Evolutionary conservation across 768 basidiomycete species (phyloP).

Genomic region (Serendipita indica): DNA sequence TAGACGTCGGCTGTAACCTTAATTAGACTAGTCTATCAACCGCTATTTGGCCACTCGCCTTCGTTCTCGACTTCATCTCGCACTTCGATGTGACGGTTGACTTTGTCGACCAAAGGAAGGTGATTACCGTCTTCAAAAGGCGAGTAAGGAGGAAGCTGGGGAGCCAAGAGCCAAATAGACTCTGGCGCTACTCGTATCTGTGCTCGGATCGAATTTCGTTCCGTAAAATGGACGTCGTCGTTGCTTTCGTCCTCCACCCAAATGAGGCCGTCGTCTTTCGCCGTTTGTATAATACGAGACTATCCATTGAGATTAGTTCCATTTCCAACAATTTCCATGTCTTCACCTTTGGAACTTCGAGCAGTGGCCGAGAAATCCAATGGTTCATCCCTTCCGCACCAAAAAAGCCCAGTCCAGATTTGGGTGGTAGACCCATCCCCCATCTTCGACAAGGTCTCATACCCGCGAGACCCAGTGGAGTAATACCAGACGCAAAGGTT

Average conservation of each 20-base stretch:
- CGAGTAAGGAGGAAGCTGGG: too few species aligned
- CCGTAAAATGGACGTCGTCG: slow-evolving; percentile 53
- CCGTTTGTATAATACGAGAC: slow-evolving; percentile 48
- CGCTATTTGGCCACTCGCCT: background rate
- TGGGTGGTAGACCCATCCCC: slow-evolving; percentile 51
- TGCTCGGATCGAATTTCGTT: slow-evolving; percentile 59
- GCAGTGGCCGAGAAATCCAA: slow-evolving; percentile 60
- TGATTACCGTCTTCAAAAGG: too few species aligned
- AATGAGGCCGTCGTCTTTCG: slow-evolving; percentile 40
- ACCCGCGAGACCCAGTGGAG: slow-evolving; percentile 40
- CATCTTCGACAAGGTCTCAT: slow-evolving; percentile 55
- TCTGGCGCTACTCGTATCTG: slow-evolving; percentile 19
- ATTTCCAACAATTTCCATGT: background rate
- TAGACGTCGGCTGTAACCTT: background rate
- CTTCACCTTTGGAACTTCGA: slow-evolving; percentile 52
- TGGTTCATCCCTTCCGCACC: slow-evolving; percentile 44
- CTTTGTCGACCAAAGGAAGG: background rate
- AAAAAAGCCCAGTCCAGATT: slow-evolving; percentile 26
- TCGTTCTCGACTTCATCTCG: background rate
- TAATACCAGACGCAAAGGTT: too few species aligned
- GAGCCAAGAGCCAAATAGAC: too few species aligned
- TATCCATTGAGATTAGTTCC: background rate
- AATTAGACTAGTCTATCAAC: background rate
- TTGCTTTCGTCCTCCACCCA: slow-evolving; percentile 61
- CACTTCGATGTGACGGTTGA: background rate